These are phyloP conservation scores for Blastobotrys aristatus DNA, from an alignment of 1,139 yeast species.

Conservation along the genomic window DNA sequence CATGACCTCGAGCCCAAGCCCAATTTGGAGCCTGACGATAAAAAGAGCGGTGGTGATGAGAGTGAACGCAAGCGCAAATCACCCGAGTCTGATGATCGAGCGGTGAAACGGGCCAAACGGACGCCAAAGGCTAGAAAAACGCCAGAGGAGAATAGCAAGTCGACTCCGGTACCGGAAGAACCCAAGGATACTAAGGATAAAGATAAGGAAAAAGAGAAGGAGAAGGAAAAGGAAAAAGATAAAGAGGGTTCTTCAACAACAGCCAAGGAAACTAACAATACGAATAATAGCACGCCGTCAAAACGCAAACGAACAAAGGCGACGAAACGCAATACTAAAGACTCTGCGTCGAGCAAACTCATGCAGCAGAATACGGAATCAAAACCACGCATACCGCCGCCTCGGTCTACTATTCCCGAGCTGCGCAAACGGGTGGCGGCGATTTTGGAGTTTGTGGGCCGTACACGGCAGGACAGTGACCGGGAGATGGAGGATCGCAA, in stretches of 20 bases:
- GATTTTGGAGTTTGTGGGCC: constrained; percentile 80
- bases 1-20: constrained; percentile 36
- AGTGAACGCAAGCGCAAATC: constrained; percentile 10
- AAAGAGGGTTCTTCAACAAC: background rate
- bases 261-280: background rate
- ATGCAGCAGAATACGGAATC: constrained; percentile 39
- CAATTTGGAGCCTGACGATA: constrained; percentile 24
- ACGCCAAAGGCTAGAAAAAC: constrained; percentile 5
- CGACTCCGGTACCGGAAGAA: constrained; percentile 7
- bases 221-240: background rate
- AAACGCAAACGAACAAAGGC: constrained; percentile 13
- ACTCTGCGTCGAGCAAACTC: constrained; percentile 4
- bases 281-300: constrained; percentile 12
- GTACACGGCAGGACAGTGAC: constrained; percentile 76
- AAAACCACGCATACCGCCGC: constrained; percentile 76
- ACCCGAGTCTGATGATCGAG: constrained; percentile 10
- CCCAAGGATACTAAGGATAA: constrained; percentile 1
- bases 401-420: constrained; percentile 67
- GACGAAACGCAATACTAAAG: constrained; percentile 12
- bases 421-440: constrained; percentile 86
- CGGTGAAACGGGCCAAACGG: constrained; percentile 3
- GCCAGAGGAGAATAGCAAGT: constrained; percentile 2
- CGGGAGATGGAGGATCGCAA: constrained; percentile 59
- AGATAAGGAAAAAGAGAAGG: background rate
- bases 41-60: constrained; percentile 11